Base-by-base conservation (phyloP, 2,329 filamentous ascomycete genomes). In the Lachnellula subtilissima region DNA sequence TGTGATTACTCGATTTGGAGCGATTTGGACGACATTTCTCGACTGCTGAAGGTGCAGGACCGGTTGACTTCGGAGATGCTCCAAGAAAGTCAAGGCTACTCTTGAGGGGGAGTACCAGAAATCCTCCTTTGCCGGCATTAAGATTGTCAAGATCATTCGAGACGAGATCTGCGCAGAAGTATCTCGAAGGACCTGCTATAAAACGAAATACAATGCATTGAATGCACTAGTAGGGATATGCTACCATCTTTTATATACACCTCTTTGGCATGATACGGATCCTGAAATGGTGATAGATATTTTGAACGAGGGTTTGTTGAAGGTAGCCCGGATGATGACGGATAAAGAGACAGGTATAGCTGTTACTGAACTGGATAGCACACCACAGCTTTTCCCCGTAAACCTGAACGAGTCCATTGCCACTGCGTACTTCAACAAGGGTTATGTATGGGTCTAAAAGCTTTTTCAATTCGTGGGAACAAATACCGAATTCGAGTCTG, bases 131-230 rank as follows among this genome's bases (percentile, higher is more conserved):
- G 5, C 11, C 19, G 19, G 19, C 5, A 36, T n/a, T 23, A 53
- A 22, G 15, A 43, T 58, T 42, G 42, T 56, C 19, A 57, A 46
- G 35, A 48, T 52, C 32, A 54, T 61, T 17, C 50, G 48, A 37
- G 55, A 54, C 22, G 55, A 57, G 5, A 56, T 61, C 5, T 28
- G 28, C 2, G 12, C 48, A 6, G 59, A 53, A 28, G 35, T 61
- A 5, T 49, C 43, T n/a, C 32, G 35, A 17, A 28, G 19, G 12
- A 49, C 43, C 22, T 56, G 51, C 39, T 59, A 59, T 39, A 47
- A 58, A 48, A 60, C 54, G n/a, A 59, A 54, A 19, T 57, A 57
- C 25, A 58, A 59, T 19, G 58, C 58, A 3, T 45, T 62, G 47
- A 56, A 60, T 32, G 50, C 48, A 6, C 25, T 62, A 39, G 49